Evolutionary conservation across 2,329 filamentous ascomycete species (phyloP), one percentile per base, ranked within the genome.

Genomic region (Neoarthrinium moseri): DNA sequence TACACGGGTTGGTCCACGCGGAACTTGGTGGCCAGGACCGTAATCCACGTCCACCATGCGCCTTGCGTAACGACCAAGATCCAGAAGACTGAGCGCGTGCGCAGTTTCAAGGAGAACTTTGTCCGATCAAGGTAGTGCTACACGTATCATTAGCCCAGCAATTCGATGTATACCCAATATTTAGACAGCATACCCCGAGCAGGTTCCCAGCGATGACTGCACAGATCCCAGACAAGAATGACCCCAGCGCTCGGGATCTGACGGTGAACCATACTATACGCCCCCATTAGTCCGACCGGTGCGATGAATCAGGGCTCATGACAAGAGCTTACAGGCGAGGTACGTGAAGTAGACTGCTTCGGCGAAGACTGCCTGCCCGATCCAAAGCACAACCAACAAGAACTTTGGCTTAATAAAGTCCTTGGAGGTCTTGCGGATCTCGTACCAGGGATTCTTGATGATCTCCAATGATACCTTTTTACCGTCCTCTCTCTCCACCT

Each of bases 341-440:
- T 84, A 90, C 0, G 86, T 89, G 61, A 84, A 88, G 63, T 84
- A 87, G 0, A 89, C 84, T 0, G 86, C 81, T 59, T 90, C 86
- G 0, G 83, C 69, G 57, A 86, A 90, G 0, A 87, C 85, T 0
- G 82, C 82, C 52, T 89, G 83, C 1, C 82, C 82, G 30, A 90
- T 89, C 51, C 86, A 80, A 0, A 84, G 73, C 3, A 89, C 62
- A 2, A 88, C 72, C 1, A 88, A 68, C 1, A 89, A 64, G 47
- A 87, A 88, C 23, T 77, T 75, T 34, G 73, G 79, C 2, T 70
- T 79, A 23, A 83, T 65, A 52, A 89, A 87, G 1, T 82, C 66
- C 46, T 71, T 77, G 0, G 71, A 68, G 1, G 79, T 87, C 2
- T 72, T 70, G 50, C 77, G 80, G 20, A 89, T 65, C 62, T 89